Conservation (phyloP, 805 yeast genomes). For the Cyberlindnera misumaiensis region DNA sequence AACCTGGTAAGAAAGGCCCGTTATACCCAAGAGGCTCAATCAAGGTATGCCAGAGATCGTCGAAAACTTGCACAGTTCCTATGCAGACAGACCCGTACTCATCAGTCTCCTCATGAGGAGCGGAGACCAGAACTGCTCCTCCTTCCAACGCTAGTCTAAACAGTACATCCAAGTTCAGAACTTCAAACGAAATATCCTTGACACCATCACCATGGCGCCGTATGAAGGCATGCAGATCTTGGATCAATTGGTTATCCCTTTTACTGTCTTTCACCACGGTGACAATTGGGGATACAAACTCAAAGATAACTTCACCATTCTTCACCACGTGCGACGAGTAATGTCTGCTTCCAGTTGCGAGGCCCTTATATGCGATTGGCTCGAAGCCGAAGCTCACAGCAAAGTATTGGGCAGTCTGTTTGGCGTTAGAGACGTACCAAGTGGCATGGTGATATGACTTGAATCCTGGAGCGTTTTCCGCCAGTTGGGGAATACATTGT, state of each 20-base stretch:
- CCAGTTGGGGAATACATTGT: not conserved
- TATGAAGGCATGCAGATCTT: conserved; percentile 40
- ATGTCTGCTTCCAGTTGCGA: conserved; percentile 59
- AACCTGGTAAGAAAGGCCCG: conserved; percentile 50
- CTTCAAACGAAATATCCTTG: conserved; percentile 68
- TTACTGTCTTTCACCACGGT: conserved; percentile 13
- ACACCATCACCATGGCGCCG: conserved; percentile 70
- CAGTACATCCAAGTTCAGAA: conserved; percentile 39
- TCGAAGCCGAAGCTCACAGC: conserved; percentile 55
- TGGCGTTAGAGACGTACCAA: conserved; percentile 70
- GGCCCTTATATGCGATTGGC: conserved; percentile 54
- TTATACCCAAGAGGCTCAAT: conserved; percentile 34
- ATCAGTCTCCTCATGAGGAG: conserved; percentile 32
- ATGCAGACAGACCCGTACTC: conserved; percentile 40
- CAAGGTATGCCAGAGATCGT: conserved; percentile 67
- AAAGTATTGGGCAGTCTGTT: conserved; percentile 50
- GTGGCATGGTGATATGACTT: conserved; percentile 59
- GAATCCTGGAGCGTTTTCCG: conserved; percentile 3
- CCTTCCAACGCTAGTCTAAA: conserved; percentile 39
- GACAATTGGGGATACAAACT: conserved; percentile 34
- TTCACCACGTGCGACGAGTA: conserved; percentile 53
- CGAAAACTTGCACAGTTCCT: conserved; percentile 48
- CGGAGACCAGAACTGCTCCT: conserved; percentile 42
- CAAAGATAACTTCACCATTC: conserved; percentile 48
- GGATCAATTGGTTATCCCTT: conserved; percentile 15